Evolutionary conservation across 345 rosid genomes (phyloP), one percentile per base, ranked within the genome.

Genomic region (Noccaea bulbosa): DNA sequence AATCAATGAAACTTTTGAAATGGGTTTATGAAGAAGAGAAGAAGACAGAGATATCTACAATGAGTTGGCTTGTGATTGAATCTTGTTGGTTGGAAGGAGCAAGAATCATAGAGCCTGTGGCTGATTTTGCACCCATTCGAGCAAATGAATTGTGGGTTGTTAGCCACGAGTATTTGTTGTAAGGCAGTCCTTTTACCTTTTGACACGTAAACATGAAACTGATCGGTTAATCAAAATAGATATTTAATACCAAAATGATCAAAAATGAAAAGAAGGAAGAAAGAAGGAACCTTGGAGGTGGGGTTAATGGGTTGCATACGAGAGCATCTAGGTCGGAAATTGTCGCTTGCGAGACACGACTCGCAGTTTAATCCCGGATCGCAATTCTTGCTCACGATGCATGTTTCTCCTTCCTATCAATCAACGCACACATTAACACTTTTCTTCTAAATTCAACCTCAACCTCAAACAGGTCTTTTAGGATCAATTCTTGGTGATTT

Each of bases 111-210:
- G 87, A 70, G 71, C 95, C 90, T 7, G 88, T 79, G n/a, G 59
- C 82, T 15, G 97, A 89, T 74, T 74, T 81, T 48, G 62, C 81
- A 48, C 83, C 81, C 17, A 67, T 35, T 54, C 72, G 73, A 6
- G 96, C 90, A 68, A 65, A 94, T 11, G 99, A 84, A 61, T 91
- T 94, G 83, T 94, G 97, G 1, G 97, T 89, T n/a, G 96, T 91
- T 38, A 94, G 65, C 97, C 97, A 94, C 14, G 99, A 85, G 73
- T 94, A 91, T n/a, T 83, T 84, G 74, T 94, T 88, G 70, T 80
- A 94, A 11, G 96, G 84, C 79, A 91, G 80, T 16, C 79, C 84
- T 64, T 81, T 88, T 30, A 80, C 88, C 97, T 7, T 51, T 51
- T 51, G 17, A 37, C 27, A 46, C 34, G 43, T 4, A 49, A 59